phyloP scores from a whole-genome alignment of 164 flowering plant species.

The Cinnamomum chago region DNA sequence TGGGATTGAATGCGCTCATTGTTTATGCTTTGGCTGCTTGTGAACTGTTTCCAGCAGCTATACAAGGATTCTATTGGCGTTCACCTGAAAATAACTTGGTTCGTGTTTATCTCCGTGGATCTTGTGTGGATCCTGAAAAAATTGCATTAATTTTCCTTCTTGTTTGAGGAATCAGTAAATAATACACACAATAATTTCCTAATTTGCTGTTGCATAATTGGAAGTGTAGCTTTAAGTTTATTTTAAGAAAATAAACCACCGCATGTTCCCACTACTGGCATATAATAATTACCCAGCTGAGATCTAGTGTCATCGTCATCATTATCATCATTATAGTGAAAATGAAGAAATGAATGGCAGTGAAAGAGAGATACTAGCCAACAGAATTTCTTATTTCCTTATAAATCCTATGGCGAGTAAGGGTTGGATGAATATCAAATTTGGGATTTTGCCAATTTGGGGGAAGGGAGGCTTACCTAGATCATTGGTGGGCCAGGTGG shows the following conservation, averaged over 20 bases:
- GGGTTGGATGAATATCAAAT: too few species aligned
- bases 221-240: background rate
- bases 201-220: too few species aligned
- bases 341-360: too few species aligned
- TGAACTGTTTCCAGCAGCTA: slow-evolving; percentile 55
- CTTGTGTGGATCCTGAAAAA: background rate
- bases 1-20: slow-evolving; percentile 81
- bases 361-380: too few species aligned
- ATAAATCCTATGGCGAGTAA: too few species aligned
- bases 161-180: background rate
- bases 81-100: slow-evolving; percentile 77
- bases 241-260: background rate
- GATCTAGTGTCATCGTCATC: too few species aligned
- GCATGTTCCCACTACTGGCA: background rate
- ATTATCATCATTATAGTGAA: too few species aligned
- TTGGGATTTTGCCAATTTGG: too few species aligned
- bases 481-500: too few species aligned
- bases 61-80: slow-evolving; percentile 79
- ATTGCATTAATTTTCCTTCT: background rate
- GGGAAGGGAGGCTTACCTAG: too few species aligned
- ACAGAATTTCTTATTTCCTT: too few species aligned
- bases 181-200: background rate
- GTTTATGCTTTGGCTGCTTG: slow-evolving; percentile 73
- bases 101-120: slow-evolving; percentile 8
- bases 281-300: background rate